Base-by-base conservation (phyloP, 2,329 filamentous ascomycete species). In the Trichoderma hamatum region DNA sequence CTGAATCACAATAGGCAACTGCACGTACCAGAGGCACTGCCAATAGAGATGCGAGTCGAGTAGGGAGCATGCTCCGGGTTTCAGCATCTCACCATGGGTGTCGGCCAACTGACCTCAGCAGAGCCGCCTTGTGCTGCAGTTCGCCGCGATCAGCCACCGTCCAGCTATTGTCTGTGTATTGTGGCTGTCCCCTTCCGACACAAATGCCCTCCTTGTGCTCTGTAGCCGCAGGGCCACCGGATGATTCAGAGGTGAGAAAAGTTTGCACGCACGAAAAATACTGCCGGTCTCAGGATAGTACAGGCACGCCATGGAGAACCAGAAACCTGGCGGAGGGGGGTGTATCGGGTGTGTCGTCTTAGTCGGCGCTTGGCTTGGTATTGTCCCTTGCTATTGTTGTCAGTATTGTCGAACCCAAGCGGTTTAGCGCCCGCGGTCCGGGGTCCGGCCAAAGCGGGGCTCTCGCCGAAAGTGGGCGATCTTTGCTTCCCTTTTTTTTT, bases 371-470 rank as follows among this genome's bases (percentile, higher is more conserved):
- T 63, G 58, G 55, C 36, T 76, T 77, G 71, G 76, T 77, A 77
- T 78, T 78, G 76, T 78, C 73, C 72, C 26, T 74, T 75, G 62
- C 73, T 78, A 78, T 78, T 78, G 77, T 78, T 76, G 77, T 76
- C 71, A 63, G 59, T 69, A 78, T 78, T 78, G 72, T 73, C 39
- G 43, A 49, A 63, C 72, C 24, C 14, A 73, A 75, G 32, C 9
- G 75, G 75, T 26, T 70, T 78, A 78, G 76, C 73, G 73, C 71
- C 76, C 74, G 76, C 69, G 24, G 67, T 63, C 55, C 68, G 69
- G 62, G 69, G 39, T 69, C 75, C 64, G 49, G 69, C 39, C 32
- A 34, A 63, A 62, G 69, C 61, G 69, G 69, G 68, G 32, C 65
- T 10, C 36, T 63, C 64, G 65, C 69, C 69, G 69, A 70, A 39